Conservation (phyloP, 176 grass and related monocot genomes). For the Sorghum bicolor region Sorghum_bicolor_NCBIv3 NC_012873.2:52397001-52397500, state of each 20-base stretch:
- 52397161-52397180: conserved; percentile 24
- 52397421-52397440: background rate
- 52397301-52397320: conserved; percentile 14
- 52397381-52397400: background rate
- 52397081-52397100: background rate
- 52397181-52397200: conserved; percentile 28
- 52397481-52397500: background rate
- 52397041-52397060: too few relatives aligned
- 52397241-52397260: background rate
- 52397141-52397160: background rate
- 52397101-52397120: background rate
- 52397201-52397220: background rate
- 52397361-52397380: conserved; percentile 28
- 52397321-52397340: conserved; percentile 12
- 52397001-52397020: background rate
- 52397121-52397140: conserved; percentile 4
- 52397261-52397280: background rate
- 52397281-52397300: conserved; percentile 17
- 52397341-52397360: conserved; percentile 1
- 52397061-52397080: conserved; percentile 23
- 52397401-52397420: background rate
- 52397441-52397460: background rate
- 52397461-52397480: background rate
- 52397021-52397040: background rate
- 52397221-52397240: background rate